Base-by-base conservation (phyloP, 2,329 filamentous ascomycete species). In the Penicillium glabrum region DNA sequence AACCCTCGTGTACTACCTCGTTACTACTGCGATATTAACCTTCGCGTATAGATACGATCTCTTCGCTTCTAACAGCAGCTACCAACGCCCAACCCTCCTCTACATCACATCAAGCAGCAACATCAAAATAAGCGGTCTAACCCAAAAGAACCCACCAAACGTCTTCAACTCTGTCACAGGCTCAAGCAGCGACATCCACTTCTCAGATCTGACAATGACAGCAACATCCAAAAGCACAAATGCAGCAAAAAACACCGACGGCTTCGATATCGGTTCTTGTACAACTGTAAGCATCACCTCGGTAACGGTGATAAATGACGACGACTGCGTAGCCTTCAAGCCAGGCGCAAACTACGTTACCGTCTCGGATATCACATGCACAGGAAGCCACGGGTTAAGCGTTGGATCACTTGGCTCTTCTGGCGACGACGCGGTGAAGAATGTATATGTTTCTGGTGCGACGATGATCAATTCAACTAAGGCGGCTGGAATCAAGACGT, bases 301-400 rank as follows among this genome's bases (percentile, higher is more conserved):
- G 47, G 68, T 75, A 39, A 64, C 64, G 1, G 72, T 80, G 19
- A 67, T 63, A 43, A 79, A 79, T 57, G 71, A 78, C 53, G 76
- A 79, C 51, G 77, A 79, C 65, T 81, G 79, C 56, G 70, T 79
- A 1, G 77, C 77, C 4, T 77, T 77, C 63, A 81, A 80, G 58
- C 72, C 73, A 0, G 75, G 76, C 10, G 67, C 72, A 1, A 67
- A 72, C 52, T 75, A 77, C 45, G 68, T 77, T 24, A 75, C 72
- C 2, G 75, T 80, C 5, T 65, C 70, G 16, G 69, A 68, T 4
- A 71, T 82, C 24, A 75, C 72, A 37, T 82, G 80, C 64, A 75
- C 69, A 3, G 78, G 79, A 16, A 78, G 76, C 9, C 80, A 80
- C 46, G 79, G 80, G 8, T 62, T 82, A 9, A 80, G 76, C 1